Evolutionary conservation across 495 filamentous ascomycete genomes (phyloP).

Genomic region (Penicillium manginii): DNA sequence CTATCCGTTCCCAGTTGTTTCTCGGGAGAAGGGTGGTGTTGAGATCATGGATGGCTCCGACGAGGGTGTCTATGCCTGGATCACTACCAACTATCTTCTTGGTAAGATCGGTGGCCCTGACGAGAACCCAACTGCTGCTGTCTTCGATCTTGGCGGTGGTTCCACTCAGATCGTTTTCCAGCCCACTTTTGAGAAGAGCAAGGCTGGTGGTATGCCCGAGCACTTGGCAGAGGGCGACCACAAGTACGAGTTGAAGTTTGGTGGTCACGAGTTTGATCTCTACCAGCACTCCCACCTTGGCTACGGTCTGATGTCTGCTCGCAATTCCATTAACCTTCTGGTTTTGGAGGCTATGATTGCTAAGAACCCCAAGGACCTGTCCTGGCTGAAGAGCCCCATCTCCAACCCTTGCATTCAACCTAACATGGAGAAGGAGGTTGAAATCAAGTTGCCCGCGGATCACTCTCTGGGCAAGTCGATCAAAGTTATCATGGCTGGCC

Average conservation of each 20-base stretch:
- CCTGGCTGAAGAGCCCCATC: conserved; percentile 66
- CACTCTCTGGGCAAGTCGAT: conserved; percentile 63
- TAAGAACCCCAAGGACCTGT: conserved; percentile 47
- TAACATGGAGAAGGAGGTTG: conserved; percentile 70
- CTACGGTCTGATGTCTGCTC: conserved; percentile 94
- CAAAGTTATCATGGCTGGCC: conserved; percentile 88
- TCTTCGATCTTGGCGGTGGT: conserved; percentile 95
- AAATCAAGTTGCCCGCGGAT: conserved; percentile 63
- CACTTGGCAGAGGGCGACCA: conserved; percentile 88
- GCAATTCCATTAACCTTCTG: conserved; percentile 76
- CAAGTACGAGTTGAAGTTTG: conserved; percentile 91
- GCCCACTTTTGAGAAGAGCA: conserved; percentile 81
- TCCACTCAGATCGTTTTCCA: conserved; percentile 98
- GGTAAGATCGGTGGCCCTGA: conserved; percentile 96
- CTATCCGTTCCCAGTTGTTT: conserved; percentile 93
- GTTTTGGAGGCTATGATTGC: conserved; percentile 67
- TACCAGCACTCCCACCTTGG: conserved; percentile 99
- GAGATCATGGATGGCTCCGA: conserved; percentile 95
- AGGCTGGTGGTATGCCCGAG: conserved; percentile 83
- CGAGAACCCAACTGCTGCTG: conserved; percentile 84
- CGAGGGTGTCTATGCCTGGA: conserved; percentile 99
- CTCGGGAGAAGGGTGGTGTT: conserved; percentile 80
- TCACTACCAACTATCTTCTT: conserved; percentile 96
- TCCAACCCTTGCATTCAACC: conserved; percentile 88
- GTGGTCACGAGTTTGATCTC: conserved; percentile 87